Conservation (phyloP, 2,329 filamentous ascomycete genomes). For the Esteya vermicola region DNA sequence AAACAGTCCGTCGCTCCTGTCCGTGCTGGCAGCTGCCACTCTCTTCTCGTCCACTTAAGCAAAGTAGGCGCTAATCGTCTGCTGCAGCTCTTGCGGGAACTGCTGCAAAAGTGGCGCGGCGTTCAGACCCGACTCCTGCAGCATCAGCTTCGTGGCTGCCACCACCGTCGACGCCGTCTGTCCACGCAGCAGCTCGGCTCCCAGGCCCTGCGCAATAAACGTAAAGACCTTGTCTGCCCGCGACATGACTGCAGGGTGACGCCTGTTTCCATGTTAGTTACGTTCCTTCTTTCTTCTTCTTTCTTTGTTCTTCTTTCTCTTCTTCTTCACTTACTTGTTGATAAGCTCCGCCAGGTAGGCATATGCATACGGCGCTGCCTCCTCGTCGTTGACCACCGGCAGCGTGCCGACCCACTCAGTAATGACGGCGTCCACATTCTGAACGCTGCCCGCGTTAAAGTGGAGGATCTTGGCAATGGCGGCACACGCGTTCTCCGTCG, state of each 20-base stretch:
- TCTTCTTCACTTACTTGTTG: constrained; percentile 61
- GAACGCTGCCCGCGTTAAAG: constrained; percentile 67
- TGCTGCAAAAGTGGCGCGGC: constrained; percentile 60
- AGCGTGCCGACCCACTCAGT: constrained; percentile 83
- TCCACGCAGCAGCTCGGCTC: constrained; percentile 79
- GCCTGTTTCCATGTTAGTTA: constrained; percentile 33
- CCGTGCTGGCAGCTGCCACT: too few relatives aligned
- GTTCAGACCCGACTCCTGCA: constrained; percentile 60
- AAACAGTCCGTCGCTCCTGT: too few relatives aligned
- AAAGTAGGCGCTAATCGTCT: constrained; percentile 67
- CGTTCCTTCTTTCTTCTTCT: not conserved
- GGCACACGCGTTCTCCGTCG: constrained; percentile 93
- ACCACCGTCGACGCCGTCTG: constrained; percentile 68
- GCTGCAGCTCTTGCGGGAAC: constrained; percentile 68
- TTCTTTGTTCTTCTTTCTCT: not conserved
- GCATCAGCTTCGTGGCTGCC: constrained; percentile 60
- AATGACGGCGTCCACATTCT: constrained; percentile 61
- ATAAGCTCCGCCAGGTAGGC: constrained; percentile 84
- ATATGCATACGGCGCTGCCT: constrained; percentile 93
- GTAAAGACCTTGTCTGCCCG: constrained; percentile 74
- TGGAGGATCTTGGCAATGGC: constrained; percentile 95
- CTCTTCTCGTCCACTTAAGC: constrained; percentile 7
- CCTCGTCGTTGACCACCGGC: constrained; percentile 87
- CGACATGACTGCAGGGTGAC: constrained; percentile 66
- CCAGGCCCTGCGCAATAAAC: constrained; percentile 74